Base-by-base conservation (phyloP, 176 grass and related monocot species). In the Tillandsia fasciculata region DNA sequence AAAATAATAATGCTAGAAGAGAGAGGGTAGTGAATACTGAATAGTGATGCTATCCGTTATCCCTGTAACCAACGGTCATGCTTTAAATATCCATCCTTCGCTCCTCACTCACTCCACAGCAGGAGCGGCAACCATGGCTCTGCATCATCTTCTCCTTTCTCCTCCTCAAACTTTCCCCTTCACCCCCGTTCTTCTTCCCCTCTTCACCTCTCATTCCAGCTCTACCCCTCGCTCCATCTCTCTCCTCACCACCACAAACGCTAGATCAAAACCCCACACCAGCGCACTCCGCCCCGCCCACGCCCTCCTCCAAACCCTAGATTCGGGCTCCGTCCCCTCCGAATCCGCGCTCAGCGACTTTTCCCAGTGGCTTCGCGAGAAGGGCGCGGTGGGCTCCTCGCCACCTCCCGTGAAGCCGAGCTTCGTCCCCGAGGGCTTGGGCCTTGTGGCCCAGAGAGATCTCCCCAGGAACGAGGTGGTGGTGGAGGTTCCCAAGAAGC, bases 401-500 rank as follows among this genome's bases (percentile, higher is more conserved):
- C 66, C 73, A 7, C 52, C 64, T 5, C 12, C 18, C 15, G 87
- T 73, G 15, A 33, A 78, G 11, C 89, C 94, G 2, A 81, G 68
- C 3, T 53, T 69, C 27, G 94, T 93, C 15, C 77, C 71, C 12
- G 94, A 93, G 82, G 94, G 94, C 8, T 58, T 99, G 53, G 89
- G 92, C 26, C 86, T 96, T 23, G 71, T 96, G 73, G 92, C 88
- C 57, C 50, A 72, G 69, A 78, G 82, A 48, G 75, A 82, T 69
- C 73, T 99, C 22, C 49, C 79, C 64, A 72, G 81, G 29, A 91
- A 88, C 27, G 87, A 93, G 84, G 84, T 90, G 48, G 77, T 99
- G 68, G 86, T 80, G 23, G 87, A 93, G 84, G 78, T 93, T 57
- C 84, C 89, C 50, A 93, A 99, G 77, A 90, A 85, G 77, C 87